Base-by-base conservation (phyloP, 75 land plant genomes). In the Pinus albicaulis region DNA sequence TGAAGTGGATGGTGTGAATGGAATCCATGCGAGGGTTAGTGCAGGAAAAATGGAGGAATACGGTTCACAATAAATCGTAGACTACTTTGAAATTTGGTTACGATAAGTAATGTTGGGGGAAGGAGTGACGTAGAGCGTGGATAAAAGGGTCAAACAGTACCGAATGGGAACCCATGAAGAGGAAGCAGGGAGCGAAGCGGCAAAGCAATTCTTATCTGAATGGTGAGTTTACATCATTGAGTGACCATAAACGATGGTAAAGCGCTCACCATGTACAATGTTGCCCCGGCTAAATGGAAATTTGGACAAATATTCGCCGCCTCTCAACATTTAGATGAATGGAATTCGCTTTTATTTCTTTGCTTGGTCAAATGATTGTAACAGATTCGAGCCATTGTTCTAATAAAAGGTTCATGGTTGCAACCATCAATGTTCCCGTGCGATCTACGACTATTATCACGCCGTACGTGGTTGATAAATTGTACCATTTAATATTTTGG, bases 151-250 rank as follows among this genome's bases (percentile, higher is more conserved):
- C 91, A 14, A 15, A 58, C 8, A 59, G 69, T 10, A 58, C 58
- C 16, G 55, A 26, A 15, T 86, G 88, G 86, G 72, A 78, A 52
- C 56, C 56, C 63, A 61, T 89, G 79, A 76, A 58, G 2, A 72
- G 81, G 10, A 81, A 83, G 41, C 86, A 88, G 91, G 90, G 90
- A 25, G 79, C 79, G 31, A 76, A 77, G 7, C 85, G 90, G 90
- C 68, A 76, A 66, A 79, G 77, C 57, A 44, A 58, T 17, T 61
- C 11, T 1, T 57, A 83, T 12, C 76, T 86, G 16, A 75, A 57
- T 59, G 86, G 88, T 81, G 59, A 57, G 66, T n/a, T 68, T 89
- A 24, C n/a, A 24, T 68, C 74, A 5, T 83, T 83, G 66, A 25
- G 72, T 89, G n/a, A 69, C 34, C 14, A 74, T 66, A 28, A 81